Percentiles rank a stretch among this genome's conserved stretches.
phyloP scores from a whole-genome alignment of 2,329 filamentous ascomycete genomes.

The Trichoderma polysporum region DNA sequence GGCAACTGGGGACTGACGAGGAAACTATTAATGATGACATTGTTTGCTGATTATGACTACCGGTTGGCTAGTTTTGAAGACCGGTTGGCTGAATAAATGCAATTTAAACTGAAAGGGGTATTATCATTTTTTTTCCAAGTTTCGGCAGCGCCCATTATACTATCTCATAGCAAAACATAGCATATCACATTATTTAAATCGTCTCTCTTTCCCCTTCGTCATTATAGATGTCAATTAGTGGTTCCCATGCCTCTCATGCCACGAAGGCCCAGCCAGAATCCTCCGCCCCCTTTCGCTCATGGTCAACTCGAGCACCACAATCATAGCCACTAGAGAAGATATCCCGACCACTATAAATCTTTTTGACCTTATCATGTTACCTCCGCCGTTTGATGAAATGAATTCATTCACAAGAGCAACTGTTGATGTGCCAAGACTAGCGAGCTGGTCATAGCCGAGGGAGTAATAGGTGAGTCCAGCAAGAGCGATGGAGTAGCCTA shows the following conservation, averaged over 20 bases:
- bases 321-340: conserved; percentile 30
- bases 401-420: background rate
- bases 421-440: conserved; percentile 23
- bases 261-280: background rate
- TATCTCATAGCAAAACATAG: background rate
- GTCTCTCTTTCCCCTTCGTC: background rate
- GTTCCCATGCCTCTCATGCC: background rate
- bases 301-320: conserved; percentile 27
- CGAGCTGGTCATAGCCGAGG: conserved; percentile 38
- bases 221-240: background rate
- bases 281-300: conserved; percentile 1
- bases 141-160: background rate
- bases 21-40: background rate
- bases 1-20: background rate
- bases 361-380: background rate
- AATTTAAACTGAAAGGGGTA: background rate
- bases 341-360: conserved; percentile 19
- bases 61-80: too few relatives aligned
- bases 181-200: background rate
- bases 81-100: background rate
- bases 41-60: background rate
- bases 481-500: conserved; percentile 74
- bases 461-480: conserved; percentile 52
- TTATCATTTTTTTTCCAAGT: background rate
- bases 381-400: conserved; percentile 25